Evolutionary conservation across 2,329 filamentous ascomycete genomes (phyloP).

Genomic region (Teratosphaeria destructans): DNA sequence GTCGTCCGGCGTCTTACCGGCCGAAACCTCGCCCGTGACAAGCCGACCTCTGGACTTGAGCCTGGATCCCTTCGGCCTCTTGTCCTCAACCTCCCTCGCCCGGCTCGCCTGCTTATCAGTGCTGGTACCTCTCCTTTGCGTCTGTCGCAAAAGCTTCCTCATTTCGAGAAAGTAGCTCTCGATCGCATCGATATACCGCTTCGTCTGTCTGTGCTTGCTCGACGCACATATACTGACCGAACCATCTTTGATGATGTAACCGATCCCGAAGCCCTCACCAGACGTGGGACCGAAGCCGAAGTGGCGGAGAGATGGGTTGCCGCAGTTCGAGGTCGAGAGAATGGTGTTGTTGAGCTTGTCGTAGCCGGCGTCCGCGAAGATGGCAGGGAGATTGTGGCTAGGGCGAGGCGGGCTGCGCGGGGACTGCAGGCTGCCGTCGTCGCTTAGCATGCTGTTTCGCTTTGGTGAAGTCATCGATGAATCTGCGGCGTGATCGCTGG

Average conservation of each 20-base stretch:
- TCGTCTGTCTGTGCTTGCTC: conserved; percentile 88
- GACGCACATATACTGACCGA: conserved; percentile 82
- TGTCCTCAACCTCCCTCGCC: conserved; percentile 49
- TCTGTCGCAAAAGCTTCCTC: conserved; percentile 67
- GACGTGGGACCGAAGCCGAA: conserved; percentile 95
- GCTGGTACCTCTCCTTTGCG: conserved; percentile 45
- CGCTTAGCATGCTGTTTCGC: conserved; percentile 41
- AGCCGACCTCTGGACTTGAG: conserved; percentile 64
- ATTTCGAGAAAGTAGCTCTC: conserved; percentile 89
- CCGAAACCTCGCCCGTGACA: conserved; percentile 44
- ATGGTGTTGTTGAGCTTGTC: conserved; percentile 92
- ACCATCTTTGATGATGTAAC: conserved; percentile 97
- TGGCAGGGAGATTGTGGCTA: conserved; percentile 48
- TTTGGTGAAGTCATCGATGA: conserved; percentile 45
- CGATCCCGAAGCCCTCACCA: conserved; percentile 90
- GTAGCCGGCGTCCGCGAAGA: conserved; percentile 86
- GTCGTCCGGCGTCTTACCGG: conserved; percentile 53
- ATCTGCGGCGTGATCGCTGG: conserved; percentile 27
- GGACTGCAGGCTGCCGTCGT: conserved; percentile 35
- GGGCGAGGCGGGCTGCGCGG: conserved; percentile 40
- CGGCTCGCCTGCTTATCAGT: conserved; percentile 45
- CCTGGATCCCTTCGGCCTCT: conserved; percentile 32
- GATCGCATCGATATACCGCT: conserved; percentile 76
- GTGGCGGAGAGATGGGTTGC: conserved; percentile 85
- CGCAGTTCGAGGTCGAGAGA: conserved; percentile 95